phyloP scores from a whole-genome alignment of 1,284 basidiomycete species.

The Stygiomarasmius scandens region DNA sequence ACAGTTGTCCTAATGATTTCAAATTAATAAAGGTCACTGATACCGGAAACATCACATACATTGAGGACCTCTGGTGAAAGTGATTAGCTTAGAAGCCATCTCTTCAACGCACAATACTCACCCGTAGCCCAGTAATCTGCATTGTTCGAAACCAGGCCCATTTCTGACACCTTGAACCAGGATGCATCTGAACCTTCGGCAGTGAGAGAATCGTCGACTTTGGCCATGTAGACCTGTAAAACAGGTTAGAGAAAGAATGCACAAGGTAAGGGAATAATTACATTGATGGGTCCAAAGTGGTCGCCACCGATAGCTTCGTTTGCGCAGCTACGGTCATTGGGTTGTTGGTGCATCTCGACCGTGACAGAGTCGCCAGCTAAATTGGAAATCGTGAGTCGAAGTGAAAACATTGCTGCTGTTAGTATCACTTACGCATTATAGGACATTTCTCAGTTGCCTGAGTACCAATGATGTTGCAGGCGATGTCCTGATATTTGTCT shows the following conservation, averaged over 20 bases:
- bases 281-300: slow-evolving; percentile 50
- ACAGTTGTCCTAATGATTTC: slow-evolving; percentile 48
- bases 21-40: slow-evolving; percentile 12
- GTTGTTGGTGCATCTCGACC: slow-evolving; percentile 60
- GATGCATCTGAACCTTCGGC: slow-evolving; percentile 42
- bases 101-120: slow-evolving; percentile 9
- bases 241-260: no score
- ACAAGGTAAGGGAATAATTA: slow-evolving; percentile 9
- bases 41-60: slow-evolving; percentile 16
- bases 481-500: slow-evolving; percentile 39
- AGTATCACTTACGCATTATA: slow-evolving; percentile 40
- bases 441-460: slow-evolving; percentile 41
- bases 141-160: slow-evolving; percentile 48
- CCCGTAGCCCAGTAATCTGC: slow-evolving; percentile 50
- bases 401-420: no score
- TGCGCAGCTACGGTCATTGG: slow-evolving; percentile 46
- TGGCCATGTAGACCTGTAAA: slow-evolving; percentile 46
- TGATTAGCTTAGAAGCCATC: background rate
- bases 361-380: slow-evolving; percentile 49
- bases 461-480: slow-evolving; percentile 45
- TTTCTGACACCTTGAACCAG: slow-evolving; percentile 59
- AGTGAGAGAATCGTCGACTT: slow-evolving; percentile 47
- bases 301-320: slow-evolving; percentile 52
- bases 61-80: slow-evolving; percentile 35
- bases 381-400: slow-evolving; percentile 1